Evolutionary conservation across 2,329 filamentous ascomycete species (phyloP).

Genomic region (Huntiella abstrusa): DNA sequence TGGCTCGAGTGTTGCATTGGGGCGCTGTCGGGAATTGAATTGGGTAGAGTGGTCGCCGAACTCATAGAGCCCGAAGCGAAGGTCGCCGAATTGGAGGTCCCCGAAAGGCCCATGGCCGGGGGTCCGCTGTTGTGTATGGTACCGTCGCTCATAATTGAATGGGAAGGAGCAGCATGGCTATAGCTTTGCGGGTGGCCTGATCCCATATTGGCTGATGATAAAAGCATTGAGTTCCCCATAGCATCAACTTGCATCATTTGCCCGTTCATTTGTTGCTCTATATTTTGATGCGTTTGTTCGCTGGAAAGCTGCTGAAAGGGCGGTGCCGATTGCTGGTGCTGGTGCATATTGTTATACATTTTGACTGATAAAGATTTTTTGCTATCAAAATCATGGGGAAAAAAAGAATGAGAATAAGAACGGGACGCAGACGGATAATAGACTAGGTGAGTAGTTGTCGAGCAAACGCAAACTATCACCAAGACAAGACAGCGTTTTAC

Average conservation of each 20-base stretch:
- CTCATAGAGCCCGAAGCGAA: neutral
- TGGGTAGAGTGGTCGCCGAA: constrained; percentile 5
- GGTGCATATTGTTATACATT: neutral
- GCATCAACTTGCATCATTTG: constrained; percentile 7
- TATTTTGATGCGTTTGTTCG: neutral
- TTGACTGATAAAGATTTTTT: neutral
- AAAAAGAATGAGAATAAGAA: too few species aligned
- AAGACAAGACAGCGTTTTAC: too few species aligned
- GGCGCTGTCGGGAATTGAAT: neutral
- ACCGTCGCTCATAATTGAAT: neutral
- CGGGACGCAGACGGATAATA: too few species aligned
- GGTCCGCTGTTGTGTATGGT: neutral
- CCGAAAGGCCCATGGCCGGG: constrained; percentile 4
- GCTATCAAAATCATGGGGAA: neutral
- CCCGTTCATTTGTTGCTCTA: constrained; percentile 4
- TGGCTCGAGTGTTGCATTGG: neutral
- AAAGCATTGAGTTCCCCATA: constrained; percentile 6
- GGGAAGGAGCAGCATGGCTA: neutral
- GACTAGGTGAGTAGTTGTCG: too few species aligned
- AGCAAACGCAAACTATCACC: too few species aligned
- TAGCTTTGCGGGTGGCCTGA: constrained; percentile 1
- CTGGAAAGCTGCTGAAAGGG: too few species aligned
- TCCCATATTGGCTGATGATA: neutral
- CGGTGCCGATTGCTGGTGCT: neutral
- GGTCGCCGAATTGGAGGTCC: constrained; percentile 5